Conservation (phyloP, 805 yeast species). For the Cyberlindnera mrakii region DNA sequence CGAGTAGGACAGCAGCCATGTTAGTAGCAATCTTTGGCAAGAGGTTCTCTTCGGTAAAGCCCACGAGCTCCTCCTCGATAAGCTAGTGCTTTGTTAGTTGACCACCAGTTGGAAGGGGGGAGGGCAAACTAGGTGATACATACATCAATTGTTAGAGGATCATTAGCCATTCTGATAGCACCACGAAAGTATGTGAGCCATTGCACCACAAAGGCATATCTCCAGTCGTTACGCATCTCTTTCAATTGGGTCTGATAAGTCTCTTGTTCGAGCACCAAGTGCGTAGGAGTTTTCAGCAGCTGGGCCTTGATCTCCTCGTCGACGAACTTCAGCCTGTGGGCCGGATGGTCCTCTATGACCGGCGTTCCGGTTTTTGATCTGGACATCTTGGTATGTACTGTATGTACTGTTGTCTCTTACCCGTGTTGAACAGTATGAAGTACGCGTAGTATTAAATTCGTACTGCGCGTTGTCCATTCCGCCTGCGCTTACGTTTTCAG, state of each 20-base stretch:
- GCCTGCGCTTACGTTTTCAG: no score
- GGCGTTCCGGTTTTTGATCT: slow-evolving; percentile 19
- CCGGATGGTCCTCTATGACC: slow-evolving; percentile 22
- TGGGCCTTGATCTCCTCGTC: slow-evolving; percentile 30
- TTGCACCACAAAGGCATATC: slow-evolving; percentile 38
- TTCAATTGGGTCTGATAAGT: slow-evolving; percentile 25
- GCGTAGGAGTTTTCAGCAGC: slow-evolving; percentile 34
- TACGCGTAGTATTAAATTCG: no score
- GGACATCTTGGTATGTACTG: slow-evolving; percentile 8
- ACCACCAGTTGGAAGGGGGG: background rate
- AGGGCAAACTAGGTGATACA: slow-evolving; percentile 15
- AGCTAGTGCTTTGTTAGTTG: background rate
- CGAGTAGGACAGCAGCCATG: slow-evolving; percentile 17
- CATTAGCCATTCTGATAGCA: slow-evolving; percentile 41
- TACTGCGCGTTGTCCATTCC: no score
- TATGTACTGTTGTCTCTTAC: background rate
- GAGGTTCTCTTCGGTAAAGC: slow-evolving; percentile 35
- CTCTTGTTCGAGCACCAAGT: slow-evolving; percentile 32
- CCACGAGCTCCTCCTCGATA: slow-evolving; percentile 55
- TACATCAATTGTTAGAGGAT: slow-evolving; percentile 47
- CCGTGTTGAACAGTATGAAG: background rate
- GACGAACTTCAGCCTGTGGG: slow-evolving; percentile 17
- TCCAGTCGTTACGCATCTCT: slow-evolving; percentile 30
- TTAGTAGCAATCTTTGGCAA: slow-evolving; percentile 35
- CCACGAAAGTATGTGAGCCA: slow-evolving; percentile 55